Evolutionary conservation across 805 yeast genomes (phyloP), one percentile per base, ranked within the genome.

Genomic region (Isabelozyma rhagii): DNA sequence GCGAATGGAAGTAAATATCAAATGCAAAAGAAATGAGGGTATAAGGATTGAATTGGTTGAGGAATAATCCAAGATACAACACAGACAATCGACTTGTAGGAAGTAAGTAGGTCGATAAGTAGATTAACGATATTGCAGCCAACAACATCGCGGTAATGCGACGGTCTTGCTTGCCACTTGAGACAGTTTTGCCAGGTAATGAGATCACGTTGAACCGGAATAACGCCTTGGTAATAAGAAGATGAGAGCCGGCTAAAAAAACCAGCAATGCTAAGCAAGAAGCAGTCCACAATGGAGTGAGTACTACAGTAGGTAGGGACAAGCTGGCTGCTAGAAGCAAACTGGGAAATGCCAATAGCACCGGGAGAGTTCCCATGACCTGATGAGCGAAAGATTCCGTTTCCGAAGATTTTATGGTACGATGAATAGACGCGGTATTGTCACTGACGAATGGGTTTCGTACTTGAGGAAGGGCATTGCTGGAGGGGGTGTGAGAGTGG

Each of bases 301-400:
- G 28, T 34, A 7, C 39, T 27, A 28, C 28, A 39, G n/a, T 47
- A 34, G 46, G 46, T 36, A 49, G 47, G 6, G 67, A 54, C 17
- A 69, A 44, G 18, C 54, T 51, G 42, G 58, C 56, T 41, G 71
- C 59, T 39, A 69, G 47, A 27, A 68, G 57, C 44, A 66, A 49
- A 40, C 67, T 55, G 9, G 73, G 71, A 29, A 68, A 57, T 5
- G 74, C 64, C 43, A 65, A 61, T 28, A 71, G 54, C 25, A 67
- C 63, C 1, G 75, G 75, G 31, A 70, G 54, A 3, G 72, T 60
- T n/a, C 62, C 58, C 34, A 61, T n/a, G 21, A 43, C 39, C 13
- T 18, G 25, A 9, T 14, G n/a, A 3, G 18, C 4, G 28, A 41
- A 13, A 9, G 43, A 18, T 6, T 18, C 28, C 11, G 43, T 27